Percentiles rank a stretch among this genome's conserved stretches.
phyloP scores from a whole-genome alignment of 1,284 basidiomycete genomes.

The Ustilago trichophora region DNA sequence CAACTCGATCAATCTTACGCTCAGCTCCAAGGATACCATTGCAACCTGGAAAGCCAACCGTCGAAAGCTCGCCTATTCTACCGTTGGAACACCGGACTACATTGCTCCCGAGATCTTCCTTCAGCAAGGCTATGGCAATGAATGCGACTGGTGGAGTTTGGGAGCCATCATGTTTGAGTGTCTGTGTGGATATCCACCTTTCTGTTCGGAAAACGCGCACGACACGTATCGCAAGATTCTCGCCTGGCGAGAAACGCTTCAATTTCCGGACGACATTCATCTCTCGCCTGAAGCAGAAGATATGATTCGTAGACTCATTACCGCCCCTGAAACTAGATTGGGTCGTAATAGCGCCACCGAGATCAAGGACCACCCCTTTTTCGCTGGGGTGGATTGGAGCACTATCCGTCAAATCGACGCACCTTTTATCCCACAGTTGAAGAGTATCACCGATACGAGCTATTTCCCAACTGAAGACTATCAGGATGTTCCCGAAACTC shows the following conservation, averaged over 20 bases:
- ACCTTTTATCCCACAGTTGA: slow-evolving; percentile 91
- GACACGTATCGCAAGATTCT: slow-evolving; percentile 99
- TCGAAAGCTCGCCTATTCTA: slow-evolving; percentile 95
- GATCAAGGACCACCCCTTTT: slow-evolving; percentile 92
- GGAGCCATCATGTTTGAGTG: slow-evolving; percentile 99
- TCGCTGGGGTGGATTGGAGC: slow-evolving; percentile 94
- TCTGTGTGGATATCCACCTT: slow-evolving; percentile 92
- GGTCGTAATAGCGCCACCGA: slow-evolving; percentile 75
- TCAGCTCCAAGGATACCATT: slow-evolving; percentile 64
- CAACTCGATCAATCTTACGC: slow-evolving; percentile 65
- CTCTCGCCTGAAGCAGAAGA: slow-evolving; percentile 91
- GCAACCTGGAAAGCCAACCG: slow-evolving; percentile 98
- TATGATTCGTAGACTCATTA: slow-evolving; percentile 85
- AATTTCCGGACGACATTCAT: slow-evolving; percentile 94
- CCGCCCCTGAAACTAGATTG: slow-evolving; percentile 80
- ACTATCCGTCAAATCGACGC: slow-evolving; percentile 90
- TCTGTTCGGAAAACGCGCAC: slow-evolving; percentile 96
- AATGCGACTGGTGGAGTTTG: slow-evolving; percentile 91
- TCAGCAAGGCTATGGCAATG: slow-evolving; percentile 96
- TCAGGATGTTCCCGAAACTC: slow-evolving; percentile 77
- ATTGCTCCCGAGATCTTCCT: slow-evolving; percentile 98
- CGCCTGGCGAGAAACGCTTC: slow-evolving; percentile 87
- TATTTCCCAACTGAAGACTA: slow-evolving; percentile 98
- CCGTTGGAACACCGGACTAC: slow-evolving; percentile 98
- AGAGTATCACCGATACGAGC: slow-evolving; percentile 84